These are phyloP conservation scores for Neopestalotiopsis clavispora DNA, from an alignment of 2,329 filamentous ascomycete species.

Conservation along the genomic window DNA sequence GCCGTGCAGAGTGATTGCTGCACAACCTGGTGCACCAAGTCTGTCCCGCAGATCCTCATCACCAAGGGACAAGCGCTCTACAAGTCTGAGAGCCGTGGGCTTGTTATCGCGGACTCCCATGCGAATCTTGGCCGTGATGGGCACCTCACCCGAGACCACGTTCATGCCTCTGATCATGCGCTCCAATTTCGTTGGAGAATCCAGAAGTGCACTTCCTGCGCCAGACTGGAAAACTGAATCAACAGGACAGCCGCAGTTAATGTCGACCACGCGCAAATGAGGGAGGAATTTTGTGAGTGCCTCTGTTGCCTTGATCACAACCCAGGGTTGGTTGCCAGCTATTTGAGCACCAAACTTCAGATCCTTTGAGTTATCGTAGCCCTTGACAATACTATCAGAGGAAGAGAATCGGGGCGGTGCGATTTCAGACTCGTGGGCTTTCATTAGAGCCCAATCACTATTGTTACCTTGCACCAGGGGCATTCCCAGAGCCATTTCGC, in stretches of 20 bases:
- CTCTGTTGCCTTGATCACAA: conserved; percentile 87
- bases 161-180: conserved; percentile 98
- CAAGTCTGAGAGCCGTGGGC: conserved; percentile 80
- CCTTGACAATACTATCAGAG: conserved; percentile 63
- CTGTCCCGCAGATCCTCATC: conserved; percentile 72
- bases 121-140: conserved; percentile 93
- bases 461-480: conserved; percentile 89
- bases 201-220: conserved; percentile 90
- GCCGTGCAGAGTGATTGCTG: conserved; percentile 94
- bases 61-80: conserved; percentile 83
- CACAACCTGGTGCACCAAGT: conserved; percentile 80
- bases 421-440: conserved; percentile 85
- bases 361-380: conserved; percentile 83
- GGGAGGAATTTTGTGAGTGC: conserved; percentile 78
- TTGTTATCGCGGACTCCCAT: conserved; percentile 84
- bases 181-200: conserved; percentile 84
- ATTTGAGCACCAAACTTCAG: conserved; percentile 92
- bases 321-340: conserved; percentile 88
- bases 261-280: conserved; percentile 85
- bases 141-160: conserved; percentile 84
- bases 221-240: conserved; percentile 90
- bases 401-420: conserved; percentile 70
- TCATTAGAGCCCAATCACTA: conserved; percentile 93
- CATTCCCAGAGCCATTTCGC: conserved; percentile 95
- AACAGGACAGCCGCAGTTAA: conserved; percentile 98